Evolutionary conservation across 129 eudicot genomes (phyloP).

Genomic region (Artemisia argyi): DNA sequence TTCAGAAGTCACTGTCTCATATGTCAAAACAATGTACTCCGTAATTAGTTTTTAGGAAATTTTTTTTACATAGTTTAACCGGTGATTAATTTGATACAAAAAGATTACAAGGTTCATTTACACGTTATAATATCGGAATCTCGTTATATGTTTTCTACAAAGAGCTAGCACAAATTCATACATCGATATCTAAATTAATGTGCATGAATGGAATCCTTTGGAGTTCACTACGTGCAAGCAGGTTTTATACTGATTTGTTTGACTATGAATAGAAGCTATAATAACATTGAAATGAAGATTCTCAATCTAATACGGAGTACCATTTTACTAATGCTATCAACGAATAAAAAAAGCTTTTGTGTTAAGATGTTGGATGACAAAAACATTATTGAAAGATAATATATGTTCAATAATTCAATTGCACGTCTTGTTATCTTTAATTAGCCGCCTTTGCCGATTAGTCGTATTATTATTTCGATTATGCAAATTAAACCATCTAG

Average conservation of each 20-base stretch:
- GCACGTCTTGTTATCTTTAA: slow-evolving; percentile 12
- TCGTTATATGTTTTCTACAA: not conserved
- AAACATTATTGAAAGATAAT: not conserved
- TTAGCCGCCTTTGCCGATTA: not conserved
- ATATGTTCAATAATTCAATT: not conserved
- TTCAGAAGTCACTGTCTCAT: not conserved
- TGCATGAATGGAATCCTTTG: not conserved
- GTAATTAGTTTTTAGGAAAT: too few species aligned
- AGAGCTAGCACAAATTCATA: not conserved
- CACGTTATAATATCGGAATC: too few species aligned
- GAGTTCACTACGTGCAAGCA: slow-evolving; percentile 39
- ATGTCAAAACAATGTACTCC: too few species aligned
- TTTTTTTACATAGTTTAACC: too few species aligned
- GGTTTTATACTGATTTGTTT: slow-evolving; percentile 13
- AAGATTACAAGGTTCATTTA: too few species aligned
- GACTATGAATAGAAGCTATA: not conserved
- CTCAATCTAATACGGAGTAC: not conserved
- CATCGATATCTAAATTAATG: not conserved
- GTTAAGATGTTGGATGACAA: not conserved
- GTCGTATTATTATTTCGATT: not conserved
- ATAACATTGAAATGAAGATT: not conserved
- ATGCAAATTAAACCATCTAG: not conserved
- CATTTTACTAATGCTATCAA: not conserved
- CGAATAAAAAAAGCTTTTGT: not conserved
- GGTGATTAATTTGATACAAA: too few species aligned